Percentiles rank a stretch among this genome's conserved stretches.
These are phyloP conservation scores for Gyromitra esculenta DNA, from an alignment of 2,329 filamentous ascomycete species.

Conservation along the genomic window DNA sequence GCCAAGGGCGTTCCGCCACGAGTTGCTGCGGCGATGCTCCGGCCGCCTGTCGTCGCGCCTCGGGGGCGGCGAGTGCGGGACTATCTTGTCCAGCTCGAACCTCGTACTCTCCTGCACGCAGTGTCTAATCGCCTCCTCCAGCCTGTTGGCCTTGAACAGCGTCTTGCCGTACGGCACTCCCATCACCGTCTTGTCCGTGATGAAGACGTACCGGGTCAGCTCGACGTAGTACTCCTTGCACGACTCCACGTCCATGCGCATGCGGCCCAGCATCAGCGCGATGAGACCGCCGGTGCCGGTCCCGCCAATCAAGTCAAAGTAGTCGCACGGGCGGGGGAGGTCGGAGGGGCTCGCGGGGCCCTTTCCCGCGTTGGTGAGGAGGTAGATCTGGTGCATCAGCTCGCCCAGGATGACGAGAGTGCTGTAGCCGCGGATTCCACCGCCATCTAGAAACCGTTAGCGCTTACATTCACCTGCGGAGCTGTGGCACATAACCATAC, in stretches of 20 bases:
- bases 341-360: constrained; percentile 83
- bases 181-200: constrained; percentile 97
- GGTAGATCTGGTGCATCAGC: constrained; percentile 95
- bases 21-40: constrained; percentile 28
- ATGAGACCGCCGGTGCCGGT: constrained; percentile 93
- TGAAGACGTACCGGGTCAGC: constrained; percentile 92
- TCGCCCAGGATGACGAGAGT: constrained; percentile 98
- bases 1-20: constrained; percentile 36
- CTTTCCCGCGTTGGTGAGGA: constrained; percentile 83
- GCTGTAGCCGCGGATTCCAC: constrained; percentile 95
- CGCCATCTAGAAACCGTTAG: constrained; percentile 72
- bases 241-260: constrained; percentile 91
- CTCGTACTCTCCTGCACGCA: constrained; percentile 74
- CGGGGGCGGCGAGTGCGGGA: constrained; percentile 49
- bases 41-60: background rate
- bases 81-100: constrained; percentile 58
- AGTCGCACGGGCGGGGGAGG: constrained; percentile 96
- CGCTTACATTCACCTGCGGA: background rate
- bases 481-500: background rate
- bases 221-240: constrained; percentile 98
- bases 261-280: constrained; percentile 91
- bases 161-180: constrained; percentile 90
- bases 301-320: constrained; percentile 96
- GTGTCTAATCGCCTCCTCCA: constrained; percentile 92
- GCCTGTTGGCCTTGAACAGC: constrained; percentile 93